Evolutionary conservation across 495 filamentous ascomycete species (phyloP), one percentile per base, ranked within the genome.

Genomic region (Recurvomyces mirabilis): DNA sequence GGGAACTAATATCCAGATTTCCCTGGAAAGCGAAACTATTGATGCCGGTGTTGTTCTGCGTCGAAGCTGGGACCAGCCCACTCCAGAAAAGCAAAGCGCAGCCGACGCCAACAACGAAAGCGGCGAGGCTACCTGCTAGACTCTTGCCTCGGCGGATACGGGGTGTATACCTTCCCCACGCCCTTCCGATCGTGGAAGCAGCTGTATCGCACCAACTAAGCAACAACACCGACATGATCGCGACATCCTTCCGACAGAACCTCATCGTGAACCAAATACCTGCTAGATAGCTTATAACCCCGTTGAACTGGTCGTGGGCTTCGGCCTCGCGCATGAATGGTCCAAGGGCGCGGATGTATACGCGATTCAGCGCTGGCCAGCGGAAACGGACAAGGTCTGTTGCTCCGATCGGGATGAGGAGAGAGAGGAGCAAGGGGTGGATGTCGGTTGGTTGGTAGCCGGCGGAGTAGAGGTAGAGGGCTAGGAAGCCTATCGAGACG

Each of bases 151-250:
- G 68, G 38, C 91, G 77, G 33, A 99, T 73, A 29, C 78, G 72
- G 28, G 82, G 84, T 14, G 91, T 99, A 54, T 93, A 84, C 38
- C 82, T 77, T 26, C 91, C 86, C 59, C 82, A 96, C 4, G 87
- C 63, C 32, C 91, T 73, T 29, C 91, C 91, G 43, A 96, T 82
- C 0, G 91, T 99, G 54, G 81, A 87, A 2, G 91, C 91, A 29
- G 91, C 93, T 4, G 93, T 95, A 57, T 99, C 91, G 60, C 91
- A 99, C 91, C 91, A 99, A 53, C 82, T 88, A 6, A 99, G 73
- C 38, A 99, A 71, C 46, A 96, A 68, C 12, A 94, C 79, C 18
- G 80, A 75, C 69, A 99, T 80, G 7, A 93, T 78, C 2, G 80
- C 86, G n/a, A 96, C 74, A 52, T 99, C 91, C 62, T 95, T 96